Evolutionary conservation across 352 stramenopile species (phyloP).

Genomic region (Phytophthora megakarya): DNA sequence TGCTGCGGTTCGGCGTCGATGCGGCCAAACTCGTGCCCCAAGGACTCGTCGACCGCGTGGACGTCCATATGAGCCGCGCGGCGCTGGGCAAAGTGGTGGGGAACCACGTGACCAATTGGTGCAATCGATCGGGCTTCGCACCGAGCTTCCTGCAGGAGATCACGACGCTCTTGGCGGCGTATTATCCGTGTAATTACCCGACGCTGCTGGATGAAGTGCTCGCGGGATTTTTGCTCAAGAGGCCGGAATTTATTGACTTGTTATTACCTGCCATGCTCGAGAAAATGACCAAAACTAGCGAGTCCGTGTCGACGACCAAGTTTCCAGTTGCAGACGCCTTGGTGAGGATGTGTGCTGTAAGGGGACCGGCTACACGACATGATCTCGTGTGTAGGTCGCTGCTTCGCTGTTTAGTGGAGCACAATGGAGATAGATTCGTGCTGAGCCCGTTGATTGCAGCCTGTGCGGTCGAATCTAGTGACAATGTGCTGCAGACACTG

Average conservation of each 20-base stretch:
- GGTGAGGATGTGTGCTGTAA: constrained; percentile 41
- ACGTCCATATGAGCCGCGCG: constrained; percentile 58
- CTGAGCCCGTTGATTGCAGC: constrained; percentile 76
- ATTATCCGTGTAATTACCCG: constrained; percentile 83
- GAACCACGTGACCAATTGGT: constrained; percentile 79
- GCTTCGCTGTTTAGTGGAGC: constrained; percentile 73
- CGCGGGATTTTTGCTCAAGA: constrained; percentile 73
- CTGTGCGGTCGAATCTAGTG: constrained; percentile 65
- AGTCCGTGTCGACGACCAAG: constrained; percentile 60
- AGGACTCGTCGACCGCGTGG: constrained; percentile 84
- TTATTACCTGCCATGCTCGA: constrained; percentile 73
- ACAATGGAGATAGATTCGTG: constrained; percentile 76
- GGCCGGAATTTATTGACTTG: constrained; percentile 72
- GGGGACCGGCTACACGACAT: constrained; percentile 40
- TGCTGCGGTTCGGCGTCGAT: constrained; percentile 76
- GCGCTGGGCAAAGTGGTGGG: constrained; percentile 55
- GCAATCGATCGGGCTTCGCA: constrained; percentile 64
- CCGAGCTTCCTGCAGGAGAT: constrained; percentile 72
- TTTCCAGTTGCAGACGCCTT: constrained; percentile 78
- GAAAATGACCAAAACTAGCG: constrained; percentile 67
- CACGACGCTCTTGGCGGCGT: constrained; percentile 71
- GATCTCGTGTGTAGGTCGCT: constrained; percentile 71
- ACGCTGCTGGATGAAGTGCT: constrained; percentile 86
- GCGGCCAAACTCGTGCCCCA: constrained; percentile 78
- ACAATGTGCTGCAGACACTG: constrained; percentile 47